Evolutionary conservation across 768 basidiomycete genomes (phyloP).

Genomic region (Mycena latifolia): DNA sequence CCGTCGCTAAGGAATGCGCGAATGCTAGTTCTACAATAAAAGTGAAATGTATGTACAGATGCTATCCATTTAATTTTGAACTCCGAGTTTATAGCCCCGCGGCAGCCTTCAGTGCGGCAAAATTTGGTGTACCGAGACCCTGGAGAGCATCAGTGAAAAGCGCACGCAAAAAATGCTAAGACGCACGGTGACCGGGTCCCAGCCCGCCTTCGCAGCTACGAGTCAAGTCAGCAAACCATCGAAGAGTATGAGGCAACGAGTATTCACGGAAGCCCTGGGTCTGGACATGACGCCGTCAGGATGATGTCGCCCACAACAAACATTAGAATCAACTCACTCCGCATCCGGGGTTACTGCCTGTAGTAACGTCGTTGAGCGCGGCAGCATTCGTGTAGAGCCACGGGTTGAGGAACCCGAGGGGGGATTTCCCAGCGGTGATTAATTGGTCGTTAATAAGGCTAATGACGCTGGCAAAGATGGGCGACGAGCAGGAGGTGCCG

Average conservation of each 20-base stretch:
- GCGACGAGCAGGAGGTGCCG: constrained; percentile 36
- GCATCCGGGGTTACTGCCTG: constrained; percentile 36
- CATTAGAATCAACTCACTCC: constrained; percentile 3
- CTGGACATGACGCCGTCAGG: background rate
- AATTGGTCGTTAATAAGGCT: constrained; percentile 30
- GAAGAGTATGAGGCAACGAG: background rate
- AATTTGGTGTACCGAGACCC: constrained; percentile 31
- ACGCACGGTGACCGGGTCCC: constrained; percentile 43
- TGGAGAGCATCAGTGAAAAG: background rate
- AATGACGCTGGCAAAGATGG: constrained; percentile 40
- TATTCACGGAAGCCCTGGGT: constrained; percentile 18
- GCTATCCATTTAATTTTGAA: background rate
- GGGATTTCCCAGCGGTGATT: constrained; percentile 27
- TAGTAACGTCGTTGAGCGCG: no score
- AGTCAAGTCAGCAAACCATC: constrained; percentile 46
- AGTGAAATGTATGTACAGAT: constrained; percentile 6
- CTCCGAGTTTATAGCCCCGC: constrained; percentile 13
- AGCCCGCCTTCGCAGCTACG: constrained; percentile 40
- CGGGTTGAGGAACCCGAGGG: no score
- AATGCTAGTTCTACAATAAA: background rate
- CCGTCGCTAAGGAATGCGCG: no score
- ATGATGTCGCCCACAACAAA: background rate
- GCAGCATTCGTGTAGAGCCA: no score
- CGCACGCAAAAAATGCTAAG: constrained; percentile 3
- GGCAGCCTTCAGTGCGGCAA: constrained; percentile 13